Percentiles rank a stretch among this genome's conserved stretches.
These are phyloP conservation scores for Sarocladiaceae sp. DNA, from an alignment of 2,329 filamentous ascomycete species.

Conservation along the genomic window DNA sequence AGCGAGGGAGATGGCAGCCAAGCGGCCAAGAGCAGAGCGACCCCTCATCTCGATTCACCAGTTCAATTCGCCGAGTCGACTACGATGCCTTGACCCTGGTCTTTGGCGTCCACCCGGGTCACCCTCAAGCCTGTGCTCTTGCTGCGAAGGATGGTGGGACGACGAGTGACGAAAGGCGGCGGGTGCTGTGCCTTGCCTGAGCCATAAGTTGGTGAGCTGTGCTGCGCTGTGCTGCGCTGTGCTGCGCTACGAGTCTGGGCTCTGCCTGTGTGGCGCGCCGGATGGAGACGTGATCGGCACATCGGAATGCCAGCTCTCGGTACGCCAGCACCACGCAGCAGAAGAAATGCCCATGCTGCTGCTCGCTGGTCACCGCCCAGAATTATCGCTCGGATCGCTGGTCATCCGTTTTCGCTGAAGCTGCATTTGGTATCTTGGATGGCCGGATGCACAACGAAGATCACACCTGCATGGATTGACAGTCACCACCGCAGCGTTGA, in stretches of 20 bases:
- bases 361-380: too few relatives aligned
- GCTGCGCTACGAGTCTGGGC: too few relatives aligned
- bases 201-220: too few relatives aligned
- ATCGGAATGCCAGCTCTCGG: slow-evolving; percentile 10
- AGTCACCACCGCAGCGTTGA: slow-evolving; percentile 1
- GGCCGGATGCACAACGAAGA: slow-evolving; percentile 5
- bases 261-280: slow-evolving; percentile 1
- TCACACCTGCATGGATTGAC: slow-evolving; percentile 2
- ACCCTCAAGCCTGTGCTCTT: not conserved
- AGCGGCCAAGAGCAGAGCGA: not conserved
- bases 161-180: slow-evolving; percentile 1
- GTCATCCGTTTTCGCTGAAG: not conserved
- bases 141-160: slow-evolving; percentile 2
- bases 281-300: slow-evolving; percentile 7
- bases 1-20: not conserved
- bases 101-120: not conserved
- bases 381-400: not conserved
- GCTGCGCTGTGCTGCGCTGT: too few relatives aligned
- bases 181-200: too few relatives aligned
- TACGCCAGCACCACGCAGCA: slow-evolving; percentile 6
- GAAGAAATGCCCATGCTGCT: slow-evolving; percentile 6
- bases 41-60: slow-evolving; percentile 5
- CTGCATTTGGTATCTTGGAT: not conserved
- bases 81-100: not conserved
- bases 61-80: slow-evolving; percentile 1